A percentile compares a stretch with the other conserved stretches of the same genome.
Conservation (phyloP, 2,329 filamentous ascomycete species). For the Piedraia hortae region DNA sequence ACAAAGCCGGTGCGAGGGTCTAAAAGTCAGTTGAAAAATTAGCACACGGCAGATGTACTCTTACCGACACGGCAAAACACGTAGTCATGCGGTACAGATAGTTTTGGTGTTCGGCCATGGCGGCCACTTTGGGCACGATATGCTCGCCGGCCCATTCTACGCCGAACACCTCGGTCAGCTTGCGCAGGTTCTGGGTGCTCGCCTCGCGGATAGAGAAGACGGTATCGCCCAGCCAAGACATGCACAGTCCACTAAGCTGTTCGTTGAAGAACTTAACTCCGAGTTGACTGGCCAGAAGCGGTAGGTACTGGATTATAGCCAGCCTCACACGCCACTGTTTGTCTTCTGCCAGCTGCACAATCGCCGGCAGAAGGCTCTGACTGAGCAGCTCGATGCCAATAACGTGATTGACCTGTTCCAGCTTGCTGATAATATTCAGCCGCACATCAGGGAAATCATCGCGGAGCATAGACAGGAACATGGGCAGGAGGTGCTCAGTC, state of each 20-base stretch:
- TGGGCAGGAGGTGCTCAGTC: slow-evolving; percentile 83
- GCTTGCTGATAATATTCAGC: slow-evolving; percentile 97
- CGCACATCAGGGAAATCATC: slow-evolving; percentile 96
- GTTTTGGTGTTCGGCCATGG: slow-evolving; percentile 93
- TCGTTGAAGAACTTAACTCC: slow-evolving; percentile 97
- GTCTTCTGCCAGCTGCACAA: slow-evolving; percentile 90
- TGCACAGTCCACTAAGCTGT: slow-evolving; percentile 81
- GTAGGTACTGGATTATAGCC: slow-evolving; percentile 98
- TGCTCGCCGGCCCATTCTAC: slow-evolving; percentile 92
- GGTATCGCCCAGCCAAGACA: slow-evolving; percentile 95
- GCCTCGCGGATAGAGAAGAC: slow-evolving; percentile 97
- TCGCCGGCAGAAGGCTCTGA: slow-evolving; percentile 84
- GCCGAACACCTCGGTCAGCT: slow-evolving; percentile 93
- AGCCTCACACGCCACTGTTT: slow-evolving; percentile 97
- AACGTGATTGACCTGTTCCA: slow-evolving; percentile 93
- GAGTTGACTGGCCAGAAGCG: slow-evolving; percentile 77
- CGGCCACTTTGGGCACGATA: slow-evolving; percentile 95
- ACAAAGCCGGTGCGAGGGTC: slow-evolving; percentile 84
- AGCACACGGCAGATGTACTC: slow-evolving; percentile 10
- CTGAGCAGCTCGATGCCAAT: slow-evolving; percentile 95
- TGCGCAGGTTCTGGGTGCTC: slow-evolving; percentile 90
- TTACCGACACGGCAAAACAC: slow-evolving; percentile 94
- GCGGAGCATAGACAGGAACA: slow-evolving; percentile 99
- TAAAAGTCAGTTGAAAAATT: slow-evolving; percentile 14
- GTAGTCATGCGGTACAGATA: slow-evolving; percentile 99